These are phyloP conservation scores for Aspergillus taichungensis DNA, from an alignment of 495 filamentous ascomycete species.

Conservation along the genomic window DNA sequence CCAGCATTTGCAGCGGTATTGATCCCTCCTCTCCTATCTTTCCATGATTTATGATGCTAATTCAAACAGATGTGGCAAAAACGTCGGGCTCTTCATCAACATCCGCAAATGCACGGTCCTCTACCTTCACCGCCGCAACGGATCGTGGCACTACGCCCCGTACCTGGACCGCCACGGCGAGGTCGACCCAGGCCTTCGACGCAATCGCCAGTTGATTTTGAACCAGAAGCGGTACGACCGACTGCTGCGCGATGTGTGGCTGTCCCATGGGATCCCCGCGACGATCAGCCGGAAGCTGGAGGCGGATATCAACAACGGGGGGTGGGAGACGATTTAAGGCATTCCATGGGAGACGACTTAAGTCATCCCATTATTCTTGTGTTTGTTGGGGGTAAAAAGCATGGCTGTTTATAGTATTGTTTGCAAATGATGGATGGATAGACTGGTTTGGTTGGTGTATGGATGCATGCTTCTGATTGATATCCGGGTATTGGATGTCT, in stretches of 20 bases:
- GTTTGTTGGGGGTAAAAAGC: too few species aligned
- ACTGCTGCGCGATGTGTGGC: slow-evolving; percentile 76
- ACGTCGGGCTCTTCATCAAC: slow-evolving; percentile 88
- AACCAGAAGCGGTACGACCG: slow-evolving; percentile 91
- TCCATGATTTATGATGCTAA: slow-evolving; percentile 5
- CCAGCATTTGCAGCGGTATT: slow-evolving; percentile 80
- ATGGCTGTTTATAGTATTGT: too few species aligned
- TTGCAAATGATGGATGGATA: too few species aligned
- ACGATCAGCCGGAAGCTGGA: slow-evolving; percentile 84
- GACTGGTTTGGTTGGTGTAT: too few species aligned
- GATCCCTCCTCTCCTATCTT: slow-evolving; percentile 19
- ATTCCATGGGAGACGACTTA: slow-evolving; percentile 78
- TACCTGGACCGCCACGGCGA: slow-evolving; percentile 96
- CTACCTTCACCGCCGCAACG: slow-evolving; percentile 72
- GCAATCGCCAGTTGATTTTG: slow-evolving; percentile 76
- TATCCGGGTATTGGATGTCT: too few species aligned
- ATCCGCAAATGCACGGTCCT: slow-evolving; percentile 89
- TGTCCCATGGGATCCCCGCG: slow-evolving; percentile 79
- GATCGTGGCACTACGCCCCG: slow-evolving; percentile 77
- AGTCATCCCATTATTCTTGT: neutral
- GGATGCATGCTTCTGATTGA: too few species aligned
- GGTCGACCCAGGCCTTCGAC: slow-evolving; percentile 75
- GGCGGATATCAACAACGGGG: slow-evolving; percentile 89
- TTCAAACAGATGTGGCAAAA: slow-evolving; percentile 66
- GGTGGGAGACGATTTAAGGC: slow-evolving; percentile 81